Percentiles rank a stretch among this genome's conserved stretches.
phyloP scores from a whole-genome alignment of 768 basidiomycete species.

The Naematelia encephala region DNA sequence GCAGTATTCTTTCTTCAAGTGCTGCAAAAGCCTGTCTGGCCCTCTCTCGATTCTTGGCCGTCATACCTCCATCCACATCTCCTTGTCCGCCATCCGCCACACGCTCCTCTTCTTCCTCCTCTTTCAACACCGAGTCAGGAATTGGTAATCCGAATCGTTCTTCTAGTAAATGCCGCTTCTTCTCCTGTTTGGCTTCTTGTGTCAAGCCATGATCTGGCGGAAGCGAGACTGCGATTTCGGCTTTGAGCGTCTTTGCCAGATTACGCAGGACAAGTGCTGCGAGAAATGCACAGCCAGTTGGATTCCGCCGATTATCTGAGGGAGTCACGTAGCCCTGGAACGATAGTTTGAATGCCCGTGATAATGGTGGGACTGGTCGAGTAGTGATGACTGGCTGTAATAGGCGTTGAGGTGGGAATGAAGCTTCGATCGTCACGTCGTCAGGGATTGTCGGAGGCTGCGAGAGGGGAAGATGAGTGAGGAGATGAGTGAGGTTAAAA shows the following conservation, averaged over 20 bases:
- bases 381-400: conserved; percentile 55
- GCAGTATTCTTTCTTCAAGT: conserved; percentile 61
- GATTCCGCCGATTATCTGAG: conserved; percentile 67
- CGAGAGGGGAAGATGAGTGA: conserved; percentile 61
- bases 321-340: conserved; percentile 52
- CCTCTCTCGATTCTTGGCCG: conserved; percentile 65
- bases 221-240: conserved; percentile 24
- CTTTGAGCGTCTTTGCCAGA: conserved; percentile 69
- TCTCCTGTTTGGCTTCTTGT: conserved; percentile 13
- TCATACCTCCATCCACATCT: conserved; percentile 24
- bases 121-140: conserved; percentile 61
- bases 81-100: conserved; percentile 11
- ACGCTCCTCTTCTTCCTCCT: conserved; percentile 64
- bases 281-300: conserved; percentile 56
- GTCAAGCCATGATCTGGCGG: conserved; percentile 8
- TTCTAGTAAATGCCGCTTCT: conserved; percentile 55
- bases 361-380: conserved; percentile 70
- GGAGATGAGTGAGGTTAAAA: conserved; percentile 59
- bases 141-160: conserved; percentile 89
- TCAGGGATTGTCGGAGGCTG: conserved; percentile 48
- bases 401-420: conserved; percentile 13
- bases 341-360: conserved; percentile 58
- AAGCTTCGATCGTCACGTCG: conserved; percentile 23
- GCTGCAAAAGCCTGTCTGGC: conserved; percentile 70
- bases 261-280: conserved; percentile 79